Conservation (phyloP, 495 filamentous ascomycete species). For the Trichoderma reesei region DNA sequence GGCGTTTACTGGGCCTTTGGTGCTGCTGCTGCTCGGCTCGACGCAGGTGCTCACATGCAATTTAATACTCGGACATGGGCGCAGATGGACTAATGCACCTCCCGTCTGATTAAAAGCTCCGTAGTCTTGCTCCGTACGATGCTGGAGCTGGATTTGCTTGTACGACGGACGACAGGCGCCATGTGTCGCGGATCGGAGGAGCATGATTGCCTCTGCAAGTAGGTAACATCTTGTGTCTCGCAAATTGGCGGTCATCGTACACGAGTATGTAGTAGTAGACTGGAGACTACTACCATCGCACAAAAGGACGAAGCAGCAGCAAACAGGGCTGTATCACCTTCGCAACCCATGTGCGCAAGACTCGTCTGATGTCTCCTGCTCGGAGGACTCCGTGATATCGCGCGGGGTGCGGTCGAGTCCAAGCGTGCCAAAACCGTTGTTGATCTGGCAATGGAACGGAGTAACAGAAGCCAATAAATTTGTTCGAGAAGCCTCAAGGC, state of each 20-base stretch:
- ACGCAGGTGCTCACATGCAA: background rate
- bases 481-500: conserved; percentile 5
- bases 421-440: background rate
- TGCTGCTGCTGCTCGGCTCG: background rate
- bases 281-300: no score
- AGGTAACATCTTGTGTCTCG: no score
- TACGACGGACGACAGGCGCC: no score
- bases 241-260: no score
- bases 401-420: background rate
- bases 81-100: background rate
- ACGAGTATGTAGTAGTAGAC: no score
- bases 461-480: background rate
- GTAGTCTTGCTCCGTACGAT: background rate
- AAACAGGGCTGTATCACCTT: no score
- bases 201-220: no score
- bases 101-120: background rate
- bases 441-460: background rate
- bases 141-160: background rate
- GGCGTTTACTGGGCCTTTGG: background rate
- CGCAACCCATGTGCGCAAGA: no score
- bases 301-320: no score
- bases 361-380: background rate
- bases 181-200: no score
- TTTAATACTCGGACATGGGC: no score
- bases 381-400: conserved; percentile 1